phyloP scores from a whole-genome alignment of 2,329 filamentous ascomycete species.

The Trichothecium roseum region DNA sequence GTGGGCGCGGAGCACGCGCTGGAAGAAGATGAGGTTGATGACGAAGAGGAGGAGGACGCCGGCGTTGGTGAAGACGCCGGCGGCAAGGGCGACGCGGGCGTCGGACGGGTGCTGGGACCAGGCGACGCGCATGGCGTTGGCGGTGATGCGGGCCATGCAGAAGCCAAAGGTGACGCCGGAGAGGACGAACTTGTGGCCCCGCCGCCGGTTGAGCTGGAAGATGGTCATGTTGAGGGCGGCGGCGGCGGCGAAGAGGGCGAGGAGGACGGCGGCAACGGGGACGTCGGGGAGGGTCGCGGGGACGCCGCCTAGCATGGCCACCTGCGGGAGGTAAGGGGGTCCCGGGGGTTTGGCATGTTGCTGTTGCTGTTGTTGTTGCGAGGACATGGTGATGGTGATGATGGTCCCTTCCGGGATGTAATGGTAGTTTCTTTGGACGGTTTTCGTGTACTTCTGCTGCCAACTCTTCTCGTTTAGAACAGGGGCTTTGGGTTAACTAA shows the following conservation, averaged over 20 bases:
- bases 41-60: constrained; percentile 68
- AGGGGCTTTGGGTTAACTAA: too few relatives aligned
- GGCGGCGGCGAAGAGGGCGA: constrained; percentile 44
- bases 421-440: too few relatives aligned
- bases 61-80: constrained; percentile 60
- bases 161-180: constrained; percentile 49
- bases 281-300: constrained; percentile 51
- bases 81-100: constrained; percentile 40
- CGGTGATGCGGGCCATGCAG: constrained; percentile 42
- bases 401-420: too few relatives aligned
- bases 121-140: constrained; percentile 40
- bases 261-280: constrained; percentile 53
- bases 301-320: constrained; percentile 43
- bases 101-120: constrained; percentile 35
- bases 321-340: constrained; percentile 26
- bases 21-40: constrained; percentile 67
- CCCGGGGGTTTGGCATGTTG: constrained; percentile 12
- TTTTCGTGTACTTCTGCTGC: too few relatives aligned
- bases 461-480: too few relatives aligned
- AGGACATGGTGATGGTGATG: background rate
- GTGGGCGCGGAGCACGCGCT: constrained; percentile 63
- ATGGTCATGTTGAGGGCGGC: constrained; percentile 49
- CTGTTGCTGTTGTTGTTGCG: background rate
- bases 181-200: constrained; percentile 48
- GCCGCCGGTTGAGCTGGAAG: constrained; percentile 36